These are phyloP conservation scores for Cylindrotheca fusiformis DNA, from an alignment of 108 stramenopile genomes.

Conservation along the genomic window DNA sequence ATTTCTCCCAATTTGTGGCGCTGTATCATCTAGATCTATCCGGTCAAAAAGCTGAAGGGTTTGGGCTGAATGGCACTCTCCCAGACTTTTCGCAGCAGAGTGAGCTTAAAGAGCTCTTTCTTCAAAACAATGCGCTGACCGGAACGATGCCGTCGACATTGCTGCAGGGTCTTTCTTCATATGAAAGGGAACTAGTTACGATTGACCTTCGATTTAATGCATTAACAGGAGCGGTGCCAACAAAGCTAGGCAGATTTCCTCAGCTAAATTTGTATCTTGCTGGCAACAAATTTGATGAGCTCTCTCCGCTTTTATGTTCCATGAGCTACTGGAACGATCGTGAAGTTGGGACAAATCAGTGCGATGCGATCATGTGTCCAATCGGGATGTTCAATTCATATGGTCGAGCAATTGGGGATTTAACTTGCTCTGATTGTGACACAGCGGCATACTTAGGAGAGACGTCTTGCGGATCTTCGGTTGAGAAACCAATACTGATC, in stretches of 20 bases:
- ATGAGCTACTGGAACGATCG: slow-evolving; percentile 44
- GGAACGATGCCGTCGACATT: slow-evolving; percentile 37
- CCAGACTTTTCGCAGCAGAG: slow-evolving; percentile 26
- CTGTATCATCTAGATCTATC: slow-evolving; percentile 38
- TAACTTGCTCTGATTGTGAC: slow-evolving; percentile 43
- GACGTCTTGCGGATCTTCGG: slow-evolving; percentile 45
- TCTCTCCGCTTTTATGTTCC: slow-evolving; percentile 30
- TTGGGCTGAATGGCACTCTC: slow-evolving; percentile 30
- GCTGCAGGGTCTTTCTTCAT: slow-evolving; percentile 1
- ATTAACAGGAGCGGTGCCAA: slow-evolving; percentile 57
- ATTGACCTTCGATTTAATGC: slow-evolving; percentile 43
- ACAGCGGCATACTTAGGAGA: slow-evolving; percentile 57
- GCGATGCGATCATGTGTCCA: slow-evolving; percentile 73
- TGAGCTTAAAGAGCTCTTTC: slow-evolving; percentile 15
- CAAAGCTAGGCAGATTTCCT: slow-evolving; percentile 32
- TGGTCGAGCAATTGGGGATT: slow-evolving; percentile 49
- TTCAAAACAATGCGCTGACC: slow-evolving; percentile 28
- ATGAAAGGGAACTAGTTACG: slow-evolving; percentile 24
- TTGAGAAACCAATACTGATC: slow-evolving; percentile 48
- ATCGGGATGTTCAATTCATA: slow-evolving; percentile 51
- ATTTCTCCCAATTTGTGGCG: slow-evolving; percentile 10
- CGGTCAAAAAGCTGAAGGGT: slow-evolving; percentile 28
- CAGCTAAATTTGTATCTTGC: slow-evolving; percentile 26
- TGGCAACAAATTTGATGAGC: slow-evolving; percentile 25
- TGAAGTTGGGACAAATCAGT: slow-evolving; percentile 41